phyloP scores from a whole-genome alignment of 1,284 basidiomycete species.

The Sporisorium iseilematis-ciliati region DNA sequence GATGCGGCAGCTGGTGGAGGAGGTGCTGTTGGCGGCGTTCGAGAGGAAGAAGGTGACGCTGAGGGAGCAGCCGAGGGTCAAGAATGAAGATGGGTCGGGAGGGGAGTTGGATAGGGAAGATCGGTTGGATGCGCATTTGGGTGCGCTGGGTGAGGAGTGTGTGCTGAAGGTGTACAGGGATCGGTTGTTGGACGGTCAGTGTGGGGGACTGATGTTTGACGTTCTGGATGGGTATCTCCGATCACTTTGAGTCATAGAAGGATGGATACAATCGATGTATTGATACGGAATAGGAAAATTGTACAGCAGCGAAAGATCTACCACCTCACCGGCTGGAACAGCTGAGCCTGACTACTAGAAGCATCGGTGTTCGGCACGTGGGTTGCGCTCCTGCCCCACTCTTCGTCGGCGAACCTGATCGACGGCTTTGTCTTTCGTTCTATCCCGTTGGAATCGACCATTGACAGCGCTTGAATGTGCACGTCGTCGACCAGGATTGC shows the following conservation, averaged over 20 bases:
- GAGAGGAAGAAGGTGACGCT: slow-evolving; percentile 24
- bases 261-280: not conserved
- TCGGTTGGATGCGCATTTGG: slow-evolving; percentile 22
- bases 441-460: slow-evolving; percentile 6
- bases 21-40: slow-evolving; percentile 27
- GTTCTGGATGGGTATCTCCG: slow-evolving; percentile 24
- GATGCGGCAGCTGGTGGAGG: slow-evolving; percentile 29
- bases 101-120: slow-evolving; percentile 28
- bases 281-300: not conserved
- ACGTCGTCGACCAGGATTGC: slow-evolving; percentile 33
- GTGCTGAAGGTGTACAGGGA: slow-evolving; percentile 29
- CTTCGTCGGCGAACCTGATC: slow-evolving; percentile 12
- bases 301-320: not conserved
- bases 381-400: not conserved
- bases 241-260: not conserved
- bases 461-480: slow-evolving; percentile 27
- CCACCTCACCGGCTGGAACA: slow-evolving; percentile 24
- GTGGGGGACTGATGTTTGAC: slow-evolving; percentile 31
- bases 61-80: slow-evolving; percentile 23
- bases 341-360: slow-evolving; percentile 23
- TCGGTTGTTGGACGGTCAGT: slow-evolving; percentile 13
- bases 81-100: slow-evolving; percentile 29
- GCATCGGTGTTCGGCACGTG: slow-evolving; percentile 23
- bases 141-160: slow-evolving; percentile 5
- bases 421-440: not conserved